Evolutionary conservation across 2,329 filamentous ascomycete species (phyloP), one percentile per base, ranked within the genome.

Genomic region (Fusarium bactridioides): DNA sequence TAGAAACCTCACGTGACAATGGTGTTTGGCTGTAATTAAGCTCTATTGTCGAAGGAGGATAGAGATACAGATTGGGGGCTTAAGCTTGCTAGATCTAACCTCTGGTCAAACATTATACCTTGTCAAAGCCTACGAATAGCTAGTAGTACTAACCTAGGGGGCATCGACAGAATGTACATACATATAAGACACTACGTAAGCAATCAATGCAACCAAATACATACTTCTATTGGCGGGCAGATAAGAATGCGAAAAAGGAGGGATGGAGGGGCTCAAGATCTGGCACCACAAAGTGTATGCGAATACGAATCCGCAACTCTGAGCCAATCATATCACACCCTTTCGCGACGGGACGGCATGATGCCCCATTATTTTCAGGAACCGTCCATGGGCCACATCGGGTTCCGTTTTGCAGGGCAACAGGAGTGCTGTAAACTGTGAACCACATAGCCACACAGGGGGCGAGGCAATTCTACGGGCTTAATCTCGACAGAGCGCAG

Each of bases 221-320:
- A 43, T 35, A 45, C 59, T 45, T 56, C 37, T 23, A 67, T 64
- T 64, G 63, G 69, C 13, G 25, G 60, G 48, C 31, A 41, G 70
- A 73, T 73, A 73, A 73, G 70, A 73, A 74, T 72, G 70, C 70
- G 70, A 73, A 73, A 72, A 72, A 58, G 70, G 68, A 68, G 70
- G 64, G 64, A 43, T 23, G 43, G 56, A 44, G 61, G 66, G 45
- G 62, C 55, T 43, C 54, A 41, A 68, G 71, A 73, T 74, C 71
- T 74, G 64, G 55, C 48, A 73, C 53, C 43, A 63, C 35, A 23
- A 67, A 53, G 38, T 48, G 50, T 70, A 73, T 74, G 64, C 73
- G 73, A 74, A 74, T 74, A 74, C 73, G 73, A 74, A 74, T 73
- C 51, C 73, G 69, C 15, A 18, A 1, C 10, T 25, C 7, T 19